These are phyloP conservation scores for Neohortaea acidophila DNA, from an alignment of 495 filamentous ascomycete species.

Conservation along the genomic window DNA sequence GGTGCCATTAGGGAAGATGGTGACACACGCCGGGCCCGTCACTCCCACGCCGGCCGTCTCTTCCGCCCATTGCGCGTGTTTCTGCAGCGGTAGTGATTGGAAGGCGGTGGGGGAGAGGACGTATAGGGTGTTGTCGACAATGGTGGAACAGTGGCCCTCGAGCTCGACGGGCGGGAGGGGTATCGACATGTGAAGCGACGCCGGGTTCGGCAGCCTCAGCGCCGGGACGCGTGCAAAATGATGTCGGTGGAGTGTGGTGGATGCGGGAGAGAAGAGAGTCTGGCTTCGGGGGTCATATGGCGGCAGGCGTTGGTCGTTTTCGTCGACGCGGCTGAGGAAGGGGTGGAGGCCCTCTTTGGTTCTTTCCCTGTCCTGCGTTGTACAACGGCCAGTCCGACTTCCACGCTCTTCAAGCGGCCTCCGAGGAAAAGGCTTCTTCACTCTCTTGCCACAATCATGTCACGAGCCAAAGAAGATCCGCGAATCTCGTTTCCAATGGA, in stretches of 20 bases:
- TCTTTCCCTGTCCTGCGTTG: too few relatives aligned
- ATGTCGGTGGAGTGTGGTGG: neutral
- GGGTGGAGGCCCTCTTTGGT: too few relatives aligned
- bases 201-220: constrained; percentile 5
- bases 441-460: too few relatives aligned
- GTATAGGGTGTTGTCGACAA: constrained; percentile 75
- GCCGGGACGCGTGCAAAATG: neutral
- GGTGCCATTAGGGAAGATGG: constrained; percentile 40
- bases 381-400: too few relatives aligned
- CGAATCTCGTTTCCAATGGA: too few relatives aligned
- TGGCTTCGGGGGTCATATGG: too few relatives aligned
- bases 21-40: constrained; percentile 62
- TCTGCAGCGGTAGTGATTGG: constrained; percentile 50
- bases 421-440: too few relatives aligned
- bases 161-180: constrained; percentile 44
- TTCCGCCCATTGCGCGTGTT: constrained; percentile 55
- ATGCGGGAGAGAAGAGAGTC: too few relatives aligned
- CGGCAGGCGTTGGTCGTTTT: too few relatives aligned
- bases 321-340: too few relatives aligned
- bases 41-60: constrained; percentile 51
- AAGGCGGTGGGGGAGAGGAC: constrained; percentile 64
- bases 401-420: too few relatives aligned
- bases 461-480: too few relatives aligned
- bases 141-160: constrained; percentile 63
- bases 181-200: constrained; percentile 16